Base-by-base conservation (phyloP, 2,329 filamentous ascomycete species). In the Talaromyces sp. region DNA sequence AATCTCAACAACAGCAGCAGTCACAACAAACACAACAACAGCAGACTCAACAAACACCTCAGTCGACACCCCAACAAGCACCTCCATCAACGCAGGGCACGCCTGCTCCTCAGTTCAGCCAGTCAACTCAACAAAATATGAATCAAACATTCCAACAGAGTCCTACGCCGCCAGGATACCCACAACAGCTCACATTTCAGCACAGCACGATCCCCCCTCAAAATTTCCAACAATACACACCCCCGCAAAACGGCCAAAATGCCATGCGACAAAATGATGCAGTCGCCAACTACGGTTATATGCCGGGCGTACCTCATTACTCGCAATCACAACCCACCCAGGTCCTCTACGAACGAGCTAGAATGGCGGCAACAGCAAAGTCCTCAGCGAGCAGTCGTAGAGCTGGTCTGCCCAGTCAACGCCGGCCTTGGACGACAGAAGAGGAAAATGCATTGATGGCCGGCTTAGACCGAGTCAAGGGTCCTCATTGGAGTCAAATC, bases 401-500 rank as follows among this genome's bases (percentile, higher is more conserved):
- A 61, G 78, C 81, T 0, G 82, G 82, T 10, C 72, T 81, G 11
- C 83, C 82, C 5, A 84, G 79, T 58, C 81, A 84, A 68, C 84
- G 92, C 33, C 85, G 92, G 30, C 91, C 92, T 0, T 96, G 92
- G 92, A 91, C 89, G 0, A 87, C 89, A 4, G 91, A 95, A 65
- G 92, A 96, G 75, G 92, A 96, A 72, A 92, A 92, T 73, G 92
- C 92, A 0, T 81, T 96, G 19, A 93, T 96, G 88, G 86, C 89
- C 55, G 92, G 92, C 0, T 84, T 96, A 4, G 92, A 96, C 70
- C 86, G 89, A 72, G 92, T 96, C 54, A 92, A 93, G 71, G 92
- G 92, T 0, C 92, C 92, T 19, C 92, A 96, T 70, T 96, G 92
- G 92, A 93, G 90, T 67, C 92, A 96, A 71, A 96, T 96, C 54